A percentile compares a stretch with the other conserved stretches of the same genome.
phyloP scores from a whole-genome alignment of 768 basidiomycete genomes.

The Leucosporidium yakuticum region DNA sequence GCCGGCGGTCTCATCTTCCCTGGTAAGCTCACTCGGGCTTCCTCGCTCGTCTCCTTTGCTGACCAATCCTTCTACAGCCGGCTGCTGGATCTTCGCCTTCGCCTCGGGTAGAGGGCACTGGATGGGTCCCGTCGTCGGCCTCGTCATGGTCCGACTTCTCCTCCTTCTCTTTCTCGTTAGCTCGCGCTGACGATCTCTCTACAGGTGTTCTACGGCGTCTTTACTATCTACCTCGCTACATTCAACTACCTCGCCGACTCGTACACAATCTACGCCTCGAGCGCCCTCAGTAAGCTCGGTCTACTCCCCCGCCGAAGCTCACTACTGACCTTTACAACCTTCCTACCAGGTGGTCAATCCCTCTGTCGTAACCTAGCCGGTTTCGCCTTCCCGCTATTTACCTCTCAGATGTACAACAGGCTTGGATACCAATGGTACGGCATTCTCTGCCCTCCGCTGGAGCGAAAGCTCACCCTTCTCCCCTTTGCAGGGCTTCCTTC shows the following conservation, averaged over 20 bases:
- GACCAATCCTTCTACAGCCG: conserved; percentile 12
- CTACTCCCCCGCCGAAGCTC: no score
- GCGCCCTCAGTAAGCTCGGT: conserved; percentile 26
- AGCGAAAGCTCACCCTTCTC: not conserved
- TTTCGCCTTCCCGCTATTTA: conserved; percentile 58
- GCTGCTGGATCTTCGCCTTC: conserved; percentile 45
- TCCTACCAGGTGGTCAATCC: conserved; percentile 36
- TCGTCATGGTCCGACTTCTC: conserved; percentile 12
- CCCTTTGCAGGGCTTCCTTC: not conserved
- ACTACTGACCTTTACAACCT: not conserved
- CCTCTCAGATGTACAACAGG: conserved; percentile 52
- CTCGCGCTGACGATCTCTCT: not conserved
- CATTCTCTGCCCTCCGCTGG: conserved; percentile 40
- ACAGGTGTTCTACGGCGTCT: not conserved
- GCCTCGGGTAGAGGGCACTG: conserved; percentile 39
- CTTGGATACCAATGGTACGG: conserved; percentile 55
- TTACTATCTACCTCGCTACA: conserved; percentile 6
- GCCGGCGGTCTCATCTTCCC: not conserved
- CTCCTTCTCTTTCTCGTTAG: conserved; percentile 16
- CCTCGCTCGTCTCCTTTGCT: not conserved
- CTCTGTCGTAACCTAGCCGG: conserved; percentile 43
- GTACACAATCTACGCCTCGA: conserved; percentile 42
- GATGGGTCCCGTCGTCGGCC: conserved; percentile 43
- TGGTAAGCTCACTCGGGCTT: not conserved
- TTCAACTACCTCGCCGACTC: conserved; percentile 40